Evolutionary conservation across 2,329 filamentous ascomycete genomes (phyloP).

Genomic region (Pseudomassariella vexata): DNA sequence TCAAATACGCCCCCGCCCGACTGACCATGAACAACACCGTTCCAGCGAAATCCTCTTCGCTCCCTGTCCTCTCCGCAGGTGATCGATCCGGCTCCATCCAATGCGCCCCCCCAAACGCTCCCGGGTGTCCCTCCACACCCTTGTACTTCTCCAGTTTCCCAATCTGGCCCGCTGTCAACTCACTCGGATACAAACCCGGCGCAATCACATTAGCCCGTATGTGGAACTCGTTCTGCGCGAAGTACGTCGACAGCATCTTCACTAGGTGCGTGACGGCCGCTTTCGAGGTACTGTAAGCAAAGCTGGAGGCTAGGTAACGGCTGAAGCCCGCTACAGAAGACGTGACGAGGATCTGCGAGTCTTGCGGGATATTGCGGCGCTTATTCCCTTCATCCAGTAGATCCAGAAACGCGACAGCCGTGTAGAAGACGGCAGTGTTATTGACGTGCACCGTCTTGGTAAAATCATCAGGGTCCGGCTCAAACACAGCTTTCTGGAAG

Average conservation of each 20-base stretch:
- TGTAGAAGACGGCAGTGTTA: constrained; percentile 4
- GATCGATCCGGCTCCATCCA: constrained; percentile 2
- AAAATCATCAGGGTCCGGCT: not conserved
- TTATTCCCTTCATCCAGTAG: constrained; percentile 2
- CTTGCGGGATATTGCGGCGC: constrained; percentile 4
- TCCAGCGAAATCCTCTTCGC: constrained; percentile 6
- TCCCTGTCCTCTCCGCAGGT: constrained; percentile 3
- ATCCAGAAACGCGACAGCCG: constrained; percentile 3
- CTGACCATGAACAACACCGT: constrained; percentile 4
- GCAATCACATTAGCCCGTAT: constrained; percentile 6
- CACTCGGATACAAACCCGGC: constrained; percentile 4
- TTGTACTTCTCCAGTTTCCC: not conserved
- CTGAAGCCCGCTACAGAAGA: constrained; percentile 3
- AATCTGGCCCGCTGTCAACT: constrained; percentile 2
- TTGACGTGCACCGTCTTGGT: constrained; percentile 2
- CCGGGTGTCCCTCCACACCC: constrained; percentile 1
- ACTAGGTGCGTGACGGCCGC: constrained; percentile 2
- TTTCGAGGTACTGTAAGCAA: constrained; percentile 4
- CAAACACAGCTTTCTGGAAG: constrained; percentile 1
- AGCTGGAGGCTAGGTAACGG: constrained; percentile 3
- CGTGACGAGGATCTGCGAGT: constrained; percentile 5
- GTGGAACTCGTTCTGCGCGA: constrained; percentile 1
- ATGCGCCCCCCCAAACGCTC: constrained; percentile 2
- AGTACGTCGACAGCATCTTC: constrained; percentile 6
- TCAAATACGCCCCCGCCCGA: constrained; percentile 3